Percentiles rank a stretch among this genome's conserved stretches.
Evolutionary conservation across 208 protist species (phyloP).

Genomic region (Crithidia expoeki): DNA sequence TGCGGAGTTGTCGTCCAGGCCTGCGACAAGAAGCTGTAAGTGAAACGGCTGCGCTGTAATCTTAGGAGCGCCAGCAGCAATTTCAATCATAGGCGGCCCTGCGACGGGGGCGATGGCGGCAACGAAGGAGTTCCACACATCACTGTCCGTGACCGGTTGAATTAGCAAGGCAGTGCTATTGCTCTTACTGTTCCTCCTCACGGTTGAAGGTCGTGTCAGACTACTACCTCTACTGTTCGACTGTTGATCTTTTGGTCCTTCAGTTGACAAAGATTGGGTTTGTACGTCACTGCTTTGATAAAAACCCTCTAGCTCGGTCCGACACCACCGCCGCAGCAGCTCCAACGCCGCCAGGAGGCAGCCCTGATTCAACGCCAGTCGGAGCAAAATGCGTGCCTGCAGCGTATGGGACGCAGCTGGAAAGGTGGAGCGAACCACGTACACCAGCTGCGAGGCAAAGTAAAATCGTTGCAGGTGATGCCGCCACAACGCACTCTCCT

Average conservation of each 20-base stretch:
- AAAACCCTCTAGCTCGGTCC: constrained; percentile 36
- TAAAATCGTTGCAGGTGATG: constrained; percentile 37
- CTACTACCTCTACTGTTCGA: neutral
- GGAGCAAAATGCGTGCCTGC: constrained; percentile 47
- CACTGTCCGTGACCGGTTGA: constrained; percentile 23
- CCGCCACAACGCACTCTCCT: neutral
- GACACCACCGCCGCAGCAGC: constrained; percentile 58
- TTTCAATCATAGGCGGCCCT: constrained; percentile 47
- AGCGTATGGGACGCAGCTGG: constrained; percentile 21
- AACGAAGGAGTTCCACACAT: constrained; percentile 57
- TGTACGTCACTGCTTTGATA: constrained; percentile 9
- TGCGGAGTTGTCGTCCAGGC: constrained; percentile 37
- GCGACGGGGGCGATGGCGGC: constrained; percentile 49
- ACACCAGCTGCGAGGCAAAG: constrained; percentile 64
- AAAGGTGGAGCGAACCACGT: constrained; percentile 48
- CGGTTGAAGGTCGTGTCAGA: too few relatives aligned
- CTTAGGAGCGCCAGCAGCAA: constrained; percentile 50
- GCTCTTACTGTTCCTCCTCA: neutral
- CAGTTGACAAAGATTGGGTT: neutral
- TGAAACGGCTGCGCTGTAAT: constrained; percentile 52
- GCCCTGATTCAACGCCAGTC: constrained; percentile 63
- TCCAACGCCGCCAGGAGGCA: constrained; percentile 63
- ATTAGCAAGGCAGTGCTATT: constrained; percentile 7
- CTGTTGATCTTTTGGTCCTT: too few relatives aligned
- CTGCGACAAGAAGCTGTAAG: constrained; percentile 48